These are phyloP conservation scores for Acer campestre DNA, from an alignment of 345 rosid genomes.

Conservation along the genomic window DNA sequence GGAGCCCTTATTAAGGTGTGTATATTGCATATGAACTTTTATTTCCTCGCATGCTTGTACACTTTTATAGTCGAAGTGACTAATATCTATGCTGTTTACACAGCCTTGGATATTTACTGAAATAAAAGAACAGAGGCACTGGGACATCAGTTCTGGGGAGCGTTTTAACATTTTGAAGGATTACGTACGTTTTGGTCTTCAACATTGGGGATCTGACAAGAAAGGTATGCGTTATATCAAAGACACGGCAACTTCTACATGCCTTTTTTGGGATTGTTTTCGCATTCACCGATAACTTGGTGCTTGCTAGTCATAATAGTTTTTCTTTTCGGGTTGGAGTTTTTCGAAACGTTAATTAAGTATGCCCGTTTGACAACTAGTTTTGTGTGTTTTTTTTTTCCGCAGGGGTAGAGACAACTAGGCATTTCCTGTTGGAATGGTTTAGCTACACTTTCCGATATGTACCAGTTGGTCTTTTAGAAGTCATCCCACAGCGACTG, in stretches of 20 bases:
- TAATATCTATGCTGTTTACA: constrained; percentile 33
- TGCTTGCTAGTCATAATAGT: background rate
- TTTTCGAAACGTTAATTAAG: background rate
- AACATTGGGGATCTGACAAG: constrained; percentile 96
- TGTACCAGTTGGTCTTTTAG: constrained; percentile 84
- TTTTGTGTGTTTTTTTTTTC: background rate
- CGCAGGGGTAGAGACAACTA: constrained; percentile 86
- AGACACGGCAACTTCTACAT: background rate
- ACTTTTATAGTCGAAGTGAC: background rate
- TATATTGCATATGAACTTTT: background rate
- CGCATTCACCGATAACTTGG: too few species aligned
- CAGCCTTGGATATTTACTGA: constrained; percentile 99
- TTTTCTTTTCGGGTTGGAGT: background rate
- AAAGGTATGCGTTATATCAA: constrained; percentile 50
- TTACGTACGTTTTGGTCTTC: constrained; percentile 73
- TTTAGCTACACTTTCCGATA: constrained; percentile 85
- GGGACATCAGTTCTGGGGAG: constrained; percentile 92
- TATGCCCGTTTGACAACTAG: background rate
- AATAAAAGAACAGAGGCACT: constrained; percentile 91
- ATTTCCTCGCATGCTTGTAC: background rate
- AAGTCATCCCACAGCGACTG: constrained; percentile 72
- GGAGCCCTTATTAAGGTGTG: constrained; percentile 88
- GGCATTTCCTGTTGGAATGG: constrained; percentile 95
- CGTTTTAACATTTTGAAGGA: constrained; percentile 83
- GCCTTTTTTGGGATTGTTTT: background rate